Evolutionary conservation across 2,329 filamentous ascomycete species (phyloP).

Genomic region (Xylaria sp.): DNA sequence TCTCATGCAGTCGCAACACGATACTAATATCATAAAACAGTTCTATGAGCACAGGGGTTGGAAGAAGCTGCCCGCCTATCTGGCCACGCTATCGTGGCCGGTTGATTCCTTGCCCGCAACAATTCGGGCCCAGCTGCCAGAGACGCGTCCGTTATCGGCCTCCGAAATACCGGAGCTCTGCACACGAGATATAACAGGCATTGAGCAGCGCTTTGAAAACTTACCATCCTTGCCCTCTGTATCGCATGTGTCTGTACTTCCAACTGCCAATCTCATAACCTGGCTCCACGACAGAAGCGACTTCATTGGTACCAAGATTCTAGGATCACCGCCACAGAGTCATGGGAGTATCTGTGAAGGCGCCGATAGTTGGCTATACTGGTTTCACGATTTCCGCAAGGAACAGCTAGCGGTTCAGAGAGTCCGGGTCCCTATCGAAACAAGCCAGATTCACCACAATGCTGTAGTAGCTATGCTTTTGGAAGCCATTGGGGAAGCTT

Average conservation of each 20-base stretch:
- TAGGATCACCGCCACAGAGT: conserved; percentile 20
- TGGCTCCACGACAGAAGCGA: conserved; percentile 36
- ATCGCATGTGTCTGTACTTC: conserved; percentile 34
- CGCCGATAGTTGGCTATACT: conserved; percentile 39
- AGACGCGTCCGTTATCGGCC: not conserved
- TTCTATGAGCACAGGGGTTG: not conserved
- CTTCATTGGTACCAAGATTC: conserved; percentile 30
- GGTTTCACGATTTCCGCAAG: conserved; percentile 38
- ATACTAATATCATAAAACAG: not conserved
- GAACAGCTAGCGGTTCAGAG: conserved; percentile 37
- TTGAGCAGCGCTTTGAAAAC: not conserved
- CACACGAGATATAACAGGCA: conserved; percentile 3
- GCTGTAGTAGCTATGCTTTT: conserved; percentile 36
- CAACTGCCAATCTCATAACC: conserved; percentile 34
- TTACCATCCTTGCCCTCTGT: not conserved
- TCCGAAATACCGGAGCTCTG: conserved; percentile 11
- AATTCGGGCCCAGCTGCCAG: not conserved
- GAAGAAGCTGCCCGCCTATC: not conserved
- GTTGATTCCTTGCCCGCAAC: not conserved
- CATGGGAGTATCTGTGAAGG: conserved; percentile 38
- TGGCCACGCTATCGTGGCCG: not conserved
- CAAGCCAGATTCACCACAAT: not conserved
- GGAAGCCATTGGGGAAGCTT: conserved; percentile 39
- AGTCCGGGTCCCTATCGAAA: conserved; percentile 12
- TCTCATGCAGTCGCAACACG: not conserved